Percentiles rank a stretch among this genome's conserved stretches.
These are phyloP conservation scores for Metschnikowia amazonensis DNA, from an alignment of 805 yeast species.

Conservation along the genomic window DNA sequence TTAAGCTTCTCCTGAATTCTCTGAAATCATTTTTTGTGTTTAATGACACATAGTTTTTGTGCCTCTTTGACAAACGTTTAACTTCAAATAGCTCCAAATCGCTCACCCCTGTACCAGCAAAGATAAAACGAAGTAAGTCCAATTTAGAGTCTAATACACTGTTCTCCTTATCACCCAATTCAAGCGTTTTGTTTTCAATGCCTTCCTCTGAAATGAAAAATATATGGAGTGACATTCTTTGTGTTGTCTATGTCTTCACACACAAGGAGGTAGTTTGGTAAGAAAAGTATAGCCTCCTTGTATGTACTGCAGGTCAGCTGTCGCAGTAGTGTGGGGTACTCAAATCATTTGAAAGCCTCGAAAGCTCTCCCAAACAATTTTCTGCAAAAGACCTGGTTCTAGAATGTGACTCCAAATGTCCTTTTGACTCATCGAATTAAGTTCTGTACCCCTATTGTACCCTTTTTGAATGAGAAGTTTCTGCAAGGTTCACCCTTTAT, in stretches of 20 bases:
- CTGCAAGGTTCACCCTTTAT: not conserved
- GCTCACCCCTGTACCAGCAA: not conserved
- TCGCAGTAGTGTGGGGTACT: slow-evolving; percentile 3
- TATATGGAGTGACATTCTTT: not conserved
- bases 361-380: not conserved
- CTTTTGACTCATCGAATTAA: not conserved
- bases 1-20: slow-evolving; percentile 42
- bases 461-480: not conserved
- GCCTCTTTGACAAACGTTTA: slow-evolving; percentile 47
- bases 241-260: not conserved
- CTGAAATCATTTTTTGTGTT: slow-evolving; percentile 39
- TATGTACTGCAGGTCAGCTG: not conserved
- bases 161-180: not conserved
- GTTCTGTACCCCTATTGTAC: not conserved
- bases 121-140: not conserved
- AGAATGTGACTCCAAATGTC: not conserved
- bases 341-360: not conserved
- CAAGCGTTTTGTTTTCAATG: not conserved
- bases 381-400: too few species aligned
- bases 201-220: not conserved
- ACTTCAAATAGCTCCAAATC: slow-evolving; percentile 2
- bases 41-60: slow-evolving; percentile 38
- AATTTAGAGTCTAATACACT: not conserved
- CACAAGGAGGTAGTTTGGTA: not conserved
- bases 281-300: not conserved